Evolutionary conservation across 208 protist species (phyloP), one percentile per base, ranked within the genome.

Genomic region (Leishmania guyanensis): DNA sequence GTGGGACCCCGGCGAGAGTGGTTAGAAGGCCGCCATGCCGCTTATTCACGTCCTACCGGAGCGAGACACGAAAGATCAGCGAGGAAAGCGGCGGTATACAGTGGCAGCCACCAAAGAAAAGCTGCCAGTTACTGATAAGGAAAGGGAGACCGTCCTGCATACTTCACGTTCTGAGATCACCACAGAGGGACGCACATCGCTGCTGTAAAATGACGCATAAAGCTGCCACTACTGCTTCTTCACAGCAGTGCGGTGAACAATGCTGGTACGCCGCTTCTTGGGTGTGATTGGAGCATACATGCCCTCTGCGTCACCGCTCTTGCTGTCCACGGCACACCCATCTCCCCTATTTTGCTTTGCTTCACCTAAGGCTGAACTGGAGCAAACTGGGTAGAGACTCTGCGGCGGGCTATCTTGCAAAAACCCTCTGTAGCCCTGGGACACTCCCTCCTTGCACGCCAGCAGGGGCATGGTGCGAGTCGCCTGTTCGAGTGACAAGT

Each of bases 401-500:
- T n/a, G 39, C 56, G 62, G 70, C 33, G 17, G 43, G 48, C 70
- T 73, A 20, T 62, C 50, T 1, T 33, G 56, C 26, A 53, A 4
- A 6, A 16, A 8, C 1, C 36, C 72, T 5, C 60, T 33, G 60
- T 65, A 80, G 5, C 36, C 33, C 3, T 62, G 68, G 43, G 56
- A 66, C 60, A 84, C 76, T 43, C 29, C 60, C 70, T 80, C 76
- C 62, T 84, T 84, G 2, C 5, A 53, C 5, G 69, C 81, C 56
- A 84, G 56, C 16, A 80, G 66, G 33, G 81, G 81, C 75, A 80
- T 77, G 22, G 69, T 77, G 29, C 81, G 81, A 14, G 70, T 77
- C 0, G 81, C 81, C 33, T 58, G 58, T 70, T 84, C 81, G 3
- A 84, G 53, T 0, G 81, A 84, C 5, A 84, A 84, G 69, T 84